Percentiles rank a stretch among this genome's conserved stretches.
Conservation (phyloP, 2,329 filamentous ascomycete species). For the Byssochlamys sp. region DNA sequence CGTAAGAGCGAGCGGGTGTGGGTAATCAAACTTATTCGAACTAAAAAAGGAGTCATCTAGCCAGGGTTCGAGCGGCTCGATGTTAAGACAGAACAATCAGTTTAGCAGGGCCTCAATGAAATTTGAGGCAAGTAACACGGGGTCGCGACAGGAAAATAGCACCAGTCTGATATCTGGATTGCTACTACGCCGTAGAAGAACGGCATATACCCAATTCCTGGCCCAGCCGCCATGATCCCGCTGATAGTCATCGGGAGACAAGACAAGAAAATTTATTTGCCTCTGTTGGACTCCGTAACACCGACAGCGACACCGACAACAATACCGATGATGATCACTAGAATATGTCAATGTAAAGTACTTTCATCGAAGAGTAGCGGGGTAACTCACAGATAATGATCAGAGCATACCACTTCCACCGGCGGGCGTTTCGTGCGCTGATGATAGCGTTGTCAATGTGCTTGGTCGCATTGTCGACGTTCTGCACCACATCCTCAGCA, state of each 20-base stretch:
- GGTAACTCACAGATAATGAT: constrained; percentile 52
- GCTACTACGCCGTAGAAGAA: not conserved
- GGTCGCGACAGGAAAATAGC: not conserved
- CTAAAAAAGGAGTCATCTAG: constrained; percentile 7
- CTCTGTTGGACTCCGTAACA: constrained; percentile 29
- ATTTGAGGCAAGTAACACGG: not conserved
- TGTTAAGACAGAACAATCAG: not conserved
- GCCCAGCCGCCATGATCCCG: not conserved
- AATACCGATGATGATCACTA: constrained; percentile 47
- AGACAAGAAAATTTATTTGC: constrained; percentile 9
- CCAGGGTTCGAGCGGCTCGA: not conserved
- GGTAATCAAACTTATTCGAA: constrained; percentile 3
- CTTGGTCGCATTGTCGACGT: constrained; percentile 75
- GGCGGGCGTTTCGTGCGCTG: constrained; percentile 68
- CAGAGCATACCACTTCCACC: constrained; percentile 96
- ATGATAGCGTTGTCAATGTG: constrained; percentile 73
- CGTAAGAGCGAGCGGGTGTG: constrained; percentile 4
- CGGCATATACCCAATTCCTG: not conserved
- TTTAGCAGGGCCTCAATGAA: not conserved
- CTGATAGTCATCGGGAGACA: constrained; percentile 1
- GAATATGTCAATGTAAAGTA: constrained; percentile 5
- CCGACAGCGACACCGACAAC: constrained; percentile 43
- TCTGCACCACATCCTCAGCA: constrained; percentile 72
- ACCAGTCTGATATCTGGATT: not conserved
- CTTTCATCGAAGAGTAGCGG: not conserved